phyloP scores from a whole-genome alignment of 1,139 yeast species.

The Sugiyamaella grinbergsii region DNA sequence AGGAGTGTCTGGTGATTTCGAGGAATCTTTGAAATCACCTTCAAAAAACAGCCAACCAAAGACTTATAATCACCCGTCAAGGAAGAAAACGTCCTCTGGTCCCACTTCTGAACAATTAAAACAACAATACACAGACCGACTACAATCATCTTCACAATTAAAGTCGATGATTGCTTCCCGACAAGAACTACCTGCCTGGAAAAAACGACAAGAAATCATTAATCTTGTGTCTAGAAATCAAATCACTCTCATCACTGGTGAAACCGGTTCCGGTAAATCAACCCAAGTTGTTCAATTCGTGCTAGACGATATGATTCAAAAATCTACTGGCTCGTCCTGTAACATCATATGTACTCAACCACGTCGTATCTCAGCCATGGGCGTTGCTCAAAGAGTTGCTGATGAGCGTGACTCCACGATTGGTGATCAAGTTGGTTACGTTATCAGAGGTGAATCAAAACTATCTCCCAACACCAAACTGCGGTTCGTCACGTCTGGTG shows the following conservation, averaged over 20 bases:
- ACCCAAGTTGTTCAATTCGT: slow-evolving; percentile 91
- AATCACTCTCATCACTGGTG: slow-evolving; percentile 86
- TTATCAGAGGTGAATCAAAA: slow-evolving; percentile 86
- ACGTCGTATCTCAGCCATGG: slow-evolving; percentile 91
- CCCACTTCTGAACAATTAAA: slow-evolving; percentile 23
- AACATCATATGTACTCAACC: slow-evolving; percentile 91
- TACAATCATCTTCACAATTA: slow-evolving; percentile 34
- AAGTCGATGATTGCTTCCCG: slow-evolving; percentile 50
- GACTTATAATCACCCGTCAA: not conserved
- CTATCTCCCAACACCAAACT: slow-evolving; percentile 64
- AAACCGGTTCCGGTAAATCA: slow-evolving; percentile 95
- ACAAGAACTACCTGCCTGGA: slow-evolving; percentile 79
- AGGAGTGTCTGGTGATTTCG: slow-evolving; percentile 41
- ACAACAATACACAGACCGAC: slow-evolving; percentile 23
- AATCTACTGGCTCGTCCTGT: slow-evolving; percentile 48
- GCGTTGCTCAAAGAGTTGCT: slow-evolving; percentile 89
- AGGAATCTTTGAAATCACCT: slow-evolving; percentile 1
- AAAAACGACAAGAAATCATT: slow-evolving; percentile 58
- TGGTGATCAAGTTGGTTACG: slow-evolving; percentile 84
- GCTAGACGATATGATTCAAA: slow-evolving; percentile 55
- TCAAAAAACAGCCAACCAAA: not conserved
- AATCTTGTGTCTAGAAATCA: slow-evolving; percentile 57
- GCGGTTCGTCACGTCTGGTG: slow-evolving; percentile 91
- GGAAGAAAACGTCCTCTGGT: not conserved
- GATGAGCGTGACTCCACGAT: slow-evolving; percentile 70